phyloP scores from a whole-genome alignment of 2,329 filamentous ascomycete genomes.

The Bimuria novae-zelandiae region DNA sequence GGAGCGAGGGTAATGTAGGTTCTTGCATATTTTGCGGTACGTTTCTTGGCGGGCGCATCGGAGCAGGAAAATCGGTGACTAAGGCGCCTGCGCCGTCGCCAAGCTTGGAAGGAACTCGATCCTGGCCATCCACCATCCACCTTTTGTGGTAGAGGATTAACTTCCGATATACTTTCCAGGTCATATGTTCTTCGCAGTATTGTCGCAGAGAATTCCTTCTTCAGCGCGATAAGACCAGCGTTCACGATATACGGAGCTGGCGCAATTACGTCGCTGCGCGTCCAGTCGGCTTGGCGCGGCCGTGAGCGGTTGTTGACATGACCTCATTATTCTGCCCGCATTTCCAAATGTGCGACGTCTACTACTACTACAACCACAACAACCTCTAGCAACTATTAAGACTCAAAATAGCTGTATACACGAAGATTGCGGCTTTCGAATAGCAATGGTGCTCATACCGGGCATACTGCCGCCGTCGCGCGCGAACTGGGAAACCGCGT shows the following conservation, averaged over 20 bases:
- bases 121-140: no score
- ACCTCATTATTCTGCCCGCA: conserved; percentile 4
- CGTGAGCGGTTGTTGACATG: not conserved
- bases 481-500: conserved; percentile 55
- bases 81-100: no score
- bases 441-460: conserved; percentile 49
- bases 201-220: not conserved
- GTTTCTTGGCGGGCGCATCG: no score
- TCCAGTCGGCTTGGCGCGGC: conserved; percentile 11
- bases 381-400: not conserved
- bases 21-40: no score
- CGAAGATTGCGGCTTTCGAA: not conserved
- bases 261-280: not conserved
- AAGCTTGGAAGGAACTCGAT: no score
- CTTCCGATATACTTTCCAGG: no score
- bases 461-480: conserved; percentile 55
- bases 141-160: no score
- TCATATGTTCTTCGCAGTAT: no score
- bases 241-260: not conserved
- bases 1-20: no score
- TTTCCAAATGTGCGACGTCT: not conserved
- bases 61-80: no score
- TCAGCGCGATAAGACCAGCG: not conserved
- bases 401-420: not conserved
- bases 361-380: not conserved